Evolutionary conservation across 1,284 basidiomycete genomes (phyloP).

Genomic region (Golubevia pallescens): DNA sequence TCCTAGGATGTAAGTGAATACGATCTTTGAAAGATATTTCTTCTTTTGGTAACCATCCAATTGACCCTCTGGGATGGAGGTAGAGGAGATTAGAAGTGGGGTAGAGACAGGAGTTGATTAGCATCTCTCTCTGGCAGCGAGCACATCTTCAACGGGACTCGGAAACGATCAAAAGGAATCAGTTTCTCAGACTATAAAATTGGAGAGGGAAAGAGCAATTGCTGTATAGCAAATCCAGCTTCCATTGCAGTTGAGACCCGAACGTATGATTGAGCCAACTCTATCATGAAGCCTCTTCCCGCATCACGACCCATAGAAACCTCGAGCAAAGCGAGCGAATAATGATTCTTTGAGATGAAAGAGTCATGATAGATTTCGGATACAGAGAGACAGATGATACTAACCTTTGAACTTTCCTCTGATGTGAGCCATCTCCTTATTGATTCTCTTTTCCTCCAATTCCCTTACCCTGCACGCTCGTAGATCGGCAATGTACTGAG

Average conservation of each 20-base stretch:
- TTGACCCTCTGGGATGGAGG: constrained; percentile 25
- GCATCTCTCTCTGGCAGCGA: not conserved
- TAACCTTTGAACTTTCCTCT: constrained; percentile 46
- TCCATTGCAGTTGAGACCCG: too few species aligned
- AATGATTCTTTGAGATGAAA: not conserved
- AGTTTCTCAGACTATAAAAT: not conserved
- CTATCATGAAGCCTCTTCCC: too few species aligned
- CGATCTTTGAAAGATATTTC: constrained; percentile 62
- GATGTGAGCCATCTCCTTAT: constrained; percentile 62
- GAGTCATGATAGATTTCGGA: constrained; percentile 7
- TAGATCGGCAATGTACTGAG: constrained; percentile 56
- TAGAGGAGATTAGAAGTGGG: not conserved
- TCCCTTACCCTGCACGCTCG: constrained; percentile 47
- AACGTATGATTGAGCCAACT: too few species aligned
- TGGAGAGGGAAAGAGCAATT: not conserved
- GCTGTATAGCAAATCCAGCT: not conserved
- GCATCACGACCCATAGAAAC: too few species aligned
- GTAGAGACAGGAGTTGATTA: too few species aligned
- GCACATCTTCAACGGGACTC: not conserved
- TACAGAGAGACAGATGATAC: constrained; percentile 3
- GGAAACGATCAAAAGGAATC: not conserved
- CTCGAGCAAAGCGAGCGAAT: too few species aligned
- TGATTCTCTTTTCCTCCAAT: constrained; percentile 54
- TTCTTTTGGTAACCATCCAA: constrained; percentile 61
- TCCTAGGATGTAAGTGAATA: constrained; percentile 61